A percentile compares a stretch with the other conserved stretches of the same genome.
Conservation (phyloP, 495 filamentous ascomycete species). For the Lepraria neglecta region DNA sequence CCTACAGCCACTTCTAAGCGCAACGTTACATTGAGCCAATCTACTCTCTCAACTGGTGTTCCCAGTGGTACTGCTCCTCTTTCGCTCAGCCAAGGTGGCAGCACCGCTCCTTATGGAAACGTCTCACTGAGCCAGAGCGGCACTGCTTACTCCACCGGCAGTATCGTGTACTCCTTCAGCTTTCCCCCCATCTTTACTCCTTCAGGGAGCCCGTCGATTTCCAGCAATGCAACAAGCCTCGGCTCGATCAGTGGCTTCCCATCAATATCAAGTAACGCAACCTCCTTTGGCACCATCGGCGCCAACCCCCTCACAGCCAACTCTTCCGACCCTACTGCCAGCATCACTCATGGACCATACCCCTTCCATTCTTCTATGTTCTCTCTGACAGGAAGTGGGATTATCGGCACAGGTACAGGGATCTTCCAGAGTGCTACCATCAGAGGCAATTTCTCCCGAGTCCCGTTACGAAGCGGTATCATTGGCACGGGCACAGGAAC, state of each 20-base stretch:
- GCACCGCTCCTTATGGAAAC: background rate
- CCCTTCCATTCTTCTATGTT: background rate
- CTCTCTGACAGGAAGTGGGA: background rate
- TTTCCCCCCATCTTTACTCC: slow-evolving; percentile 1
- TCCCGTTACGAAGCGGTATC: too few relatives aligned
- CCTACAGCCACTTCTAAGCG: too few relatives aligned
- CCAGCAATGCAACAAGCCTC: too few relatives aligned
- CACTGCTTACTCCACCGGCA: background rate
- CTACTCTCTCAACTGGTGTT: slow-evolving; percentile 9
- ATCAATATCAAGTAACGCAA: background rate
- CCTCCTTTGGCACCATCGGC: background rate
- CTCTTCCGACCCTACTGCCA: slow-evolving; percentile 3
- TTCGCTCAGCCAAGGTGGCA: background rate
- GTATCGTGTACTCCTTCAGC: background rate
- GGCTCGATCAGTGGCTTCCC: slow-evolving; percentile 5
- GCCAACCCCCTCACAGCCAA: background rate
- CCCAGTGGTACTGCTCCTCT: background rate
- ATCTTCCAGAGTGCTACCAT: background rate
- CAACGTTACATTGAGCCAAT: background rate
- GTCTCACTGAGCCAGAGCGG: background rate
- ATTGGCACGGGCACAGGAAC: background rate
- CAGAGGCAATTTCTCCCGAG: too few relatives aligned
- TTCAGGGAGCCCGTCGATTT: background rate
- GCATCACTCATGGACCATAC: slow-evolving; percentile 1
- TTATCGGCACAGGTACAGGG: background rate